These are phyloP conservation scores for Trichocomaceae sp. DNA, from an alignment of 2,329 filamentous ascomycete genomes.

Conservation along the genomic window DNA sequence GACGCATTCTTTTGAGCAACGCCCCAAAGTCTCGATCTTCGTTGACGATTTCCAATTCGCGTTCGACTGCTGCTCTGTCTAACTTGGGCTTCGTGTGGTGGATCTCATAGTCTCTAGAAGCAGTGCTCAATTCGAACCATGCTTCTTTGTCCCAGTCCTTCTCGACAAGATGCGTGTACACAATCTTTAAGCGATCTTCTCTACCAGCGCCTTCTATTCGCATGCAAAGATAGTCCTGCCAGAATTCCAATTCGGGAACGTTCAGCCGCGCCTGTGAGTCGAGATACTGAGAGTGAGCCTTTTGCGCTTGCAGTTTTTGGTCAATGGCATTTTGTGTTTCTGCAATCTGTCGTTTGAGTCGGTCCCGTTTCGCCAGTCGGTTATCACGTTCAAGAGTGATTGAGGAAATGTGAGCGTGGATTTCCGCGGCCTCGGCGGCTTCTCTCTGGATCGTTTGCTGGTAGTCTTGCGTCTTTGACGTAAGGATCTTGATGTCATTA, in stretches of 20 bases:
- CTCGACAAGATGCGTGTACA: constrained; percentile 81
- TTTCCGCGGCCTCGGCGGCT: constrained; percentile 55
- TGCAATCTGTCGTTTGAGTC: constrained; percentile 50
- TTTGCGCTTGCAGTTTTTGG: constrained; percentile 41
- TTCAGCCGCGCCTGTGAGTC: constrained; percentile 84
- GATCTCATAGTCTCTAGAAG: constrained; percentile 76
- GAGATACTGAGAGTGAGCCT: constrained; percentile 57
- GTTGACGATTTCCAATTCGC: constrained; percentile 52
- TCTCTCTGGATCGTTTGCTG: constrained; percentile 53
- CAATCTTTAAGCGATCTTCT: constrained; percentile 80
- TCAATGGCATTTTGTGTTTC: constrained; percentile 43
- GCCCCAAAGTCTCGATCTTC: constrained; percentile 54
- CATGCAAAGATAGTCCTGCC: constrained; percentile 84
- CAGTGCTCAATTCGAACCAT: constrained; percentile 86
- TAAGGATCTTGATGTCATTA: constrained; percentile 73
- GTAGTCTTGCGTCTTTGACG: constrained; percentile 51
- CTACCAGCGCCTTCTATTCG: constrained; percentile 82
- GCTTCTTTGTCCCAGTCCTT: constrained; percentile 81
- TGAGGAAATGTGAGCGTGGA: constrained; percentile 53
- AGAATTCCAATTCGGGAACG: constrained; percentile 88
- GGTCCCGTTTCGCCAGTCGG: constrained; percentile 49
- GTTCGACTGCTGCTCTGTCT: constrained; percentile 49
- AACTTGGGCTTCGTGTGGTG: constrained; percentile 66
- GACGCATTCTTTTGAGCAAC: constrained; percentile 59
- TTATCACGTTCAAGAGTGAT: constrained; percentile 52